Percentiles rank a stretch among this genome's conserved stretches.
Evolutionary conservation across 352 stramenopile genomes (phyloP).

Genomic region (Thraustochytrium sp.): DNA sequence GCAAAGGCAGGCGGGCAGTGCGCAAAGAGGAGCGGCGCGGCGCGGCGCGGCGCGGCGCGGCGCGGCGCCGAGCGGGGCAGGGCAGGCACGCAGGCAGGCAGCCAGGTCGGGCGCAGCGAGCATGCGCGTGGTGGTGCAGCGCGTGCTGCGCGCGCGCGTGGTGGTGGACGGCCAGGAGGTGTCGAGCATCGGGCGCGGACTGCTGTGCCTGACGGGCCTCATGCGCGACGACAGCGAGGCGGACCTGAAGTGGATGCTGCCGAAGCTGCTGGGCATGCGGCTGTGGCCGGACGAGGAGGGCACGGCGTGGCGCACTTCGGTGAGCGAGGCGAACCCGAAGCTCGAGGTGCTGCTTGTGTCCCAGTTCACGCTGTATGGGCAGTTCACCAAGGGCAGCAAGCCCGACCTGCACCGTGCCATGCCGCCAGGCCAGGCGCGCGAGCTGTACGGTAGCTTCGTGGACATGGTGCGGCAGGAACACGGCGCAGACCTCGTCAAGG

Average conservation of each 20-base stretch:
- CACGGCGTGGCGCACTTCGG: not conserved
- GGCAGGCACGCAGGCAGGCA: too few relatives aligned
- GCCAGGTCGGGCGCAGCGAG: too few relatives aligned
- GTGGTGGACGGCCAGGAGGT: conserved; percentile 10
- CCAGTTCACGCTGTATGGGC: conserved; percentile 42
- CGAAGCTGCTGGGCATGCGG: not conserved
- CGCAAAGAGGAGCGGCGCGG: too few relatives aligned
- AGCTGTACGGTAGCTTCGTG: conserved; percentile 23
- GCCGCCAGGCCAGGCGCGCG: not conserved
- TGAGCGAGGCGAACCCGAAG: not conserved
- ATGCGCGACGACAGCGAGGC: not conserved
- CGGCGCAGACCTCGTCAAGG: not conserved
- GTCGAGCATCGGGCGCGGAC: conserved; percentile 12
- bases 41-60: too few relatives aligned
- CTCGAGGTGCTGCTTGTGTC: conserved; percentile 43
- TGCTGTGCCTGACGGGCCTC: conserved; percentile 27
- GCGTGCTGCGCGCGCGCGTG: conserved; percentile 6
- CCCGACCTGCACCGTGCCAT: conserved; percentile 44
- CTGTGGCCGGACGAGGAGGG: conserved; percentile 33
- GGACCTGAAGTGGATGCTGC: conserved; percentile 28
- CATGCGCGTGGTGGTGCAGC: conserved; percentile 44
- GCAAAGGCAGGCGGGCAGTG: too few relatives aligned
- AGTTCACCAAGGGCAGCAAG: conserved; percentile 37
- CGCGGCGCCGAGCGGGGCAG: too few relatives aligned
- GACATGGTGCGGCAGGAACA: not conserved